These are phyloP conservation scores for Phanerodontia chrysosporium DNA, from an alignment of 768 basidiomycete genomes.

Conservation along the genomic window DNA sequence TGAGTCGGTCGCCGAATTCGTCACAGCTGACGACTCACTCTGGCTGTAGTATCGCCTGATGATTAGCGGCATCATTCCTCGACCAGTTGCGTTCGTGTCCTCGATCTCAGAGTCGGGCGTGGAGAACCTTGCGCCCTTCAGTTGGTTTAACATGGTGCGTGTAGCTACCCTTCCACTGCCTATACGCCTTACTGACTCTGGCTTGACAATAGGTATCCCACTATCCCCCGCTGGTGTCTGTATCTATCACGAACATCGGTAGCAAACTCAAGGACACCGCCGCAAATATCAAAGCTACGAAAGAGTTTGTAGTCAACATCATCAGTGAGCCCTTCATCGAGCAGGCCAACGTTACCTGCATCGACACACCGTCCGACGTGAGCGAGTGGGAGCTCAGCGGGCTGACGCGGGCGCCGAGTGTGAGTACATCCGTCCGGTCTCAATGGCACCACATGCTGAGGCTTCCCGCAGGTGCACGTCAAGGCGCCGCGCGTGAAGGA, in stretches of 20 bases:
- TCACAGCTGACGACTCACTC: background rate
- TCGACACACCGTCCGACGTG: constrained; percentile 48
- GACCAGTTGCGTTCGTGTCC: constrained; percentile 68
- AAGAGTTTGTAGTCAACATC: constrained; percentile 68
- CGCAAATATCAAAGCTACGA: constrained; percentile 58
- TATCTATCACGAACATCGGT: constrained; percentile 49
- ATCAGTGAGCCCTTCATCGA: constrained; percentile 64
- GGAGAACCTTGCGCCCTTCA: constrained; percentile 57
- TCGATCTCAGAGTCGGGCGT: constrained; percentile 46
- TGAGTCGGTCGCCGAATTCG: background rate
- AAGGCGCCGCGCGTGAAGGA: constrained; percentile 53
- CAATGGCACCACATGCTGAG: too few relatives aligned
- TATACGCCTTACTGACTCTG: background rate
- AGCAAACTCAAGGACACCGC: constrained; percentile 55
- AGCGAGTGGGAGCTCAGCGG: constrained; percentile 64
- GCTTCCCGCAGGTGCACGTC: constrained; percentile 37
- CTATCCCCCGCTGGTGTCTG: constrained; percentile 61
- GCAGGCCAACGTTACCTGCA: constrained; percentile 50
- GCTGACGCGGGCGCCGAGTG: constrained; percentile 48
- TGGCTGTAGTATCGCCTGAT: constrained; percentile 42
- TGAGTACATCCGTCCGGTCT: constrained; percentile 31
- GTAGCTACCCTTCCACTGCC: background rate
- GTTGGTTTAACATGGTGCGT: constrained; percentile 19
- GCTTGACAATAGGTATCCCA: constrained; percentile 42
- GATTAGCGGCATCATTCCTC: constrained; percentile 56